These are phyloP conservation scores for Dactylellina cionopaga DNA, from an alignment of 2,329 filamentous ascomycete species.

Conservation along the genomic window DNA sequence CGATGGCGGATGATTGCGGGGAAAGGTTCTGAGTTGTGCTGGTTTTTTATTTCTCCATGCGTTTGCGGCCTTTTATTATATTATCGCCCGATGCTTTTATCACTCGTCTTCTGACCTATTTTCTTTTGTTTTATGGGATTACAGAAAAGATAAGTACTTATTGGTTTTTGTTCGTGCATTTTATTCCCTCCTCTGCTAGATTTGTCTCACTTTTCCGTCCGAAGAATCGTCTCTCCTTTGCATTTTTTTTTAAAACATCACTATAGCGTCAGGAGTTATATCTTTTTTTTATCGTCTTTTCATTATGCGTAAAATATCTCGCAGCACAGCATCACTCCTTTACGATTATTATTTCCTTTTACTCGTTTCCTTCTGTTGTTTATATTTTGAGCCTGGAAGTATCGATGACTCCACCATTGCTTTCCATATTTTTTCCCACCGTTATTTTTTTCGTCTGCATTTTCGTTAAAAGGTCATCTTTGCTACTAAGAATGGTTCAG, in stretches of 20 bases:
- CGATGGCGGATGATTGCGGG: neutral
- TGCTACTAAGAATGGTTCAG: too few relatives aligned
- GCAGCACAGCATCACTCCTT: conserved; percentile 3
- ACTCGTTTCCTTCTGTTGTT: conserved; percentile 14
- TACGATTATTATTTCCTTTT: neutral
- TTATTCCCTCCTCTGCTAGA: neutral
- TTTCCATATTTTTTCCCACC: neutral
- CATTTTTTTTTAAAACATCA: conserved; percentile 5
- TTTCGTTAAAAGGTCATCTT: too few relatives aligned
- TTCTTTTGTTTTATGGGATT: neutral
- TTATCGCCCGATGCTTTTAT: conserved; percentile 14
- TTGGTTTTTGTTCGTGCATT: neutral
- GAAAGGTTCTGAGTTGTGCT: neutral
- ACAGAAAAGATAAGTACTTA: neutral
- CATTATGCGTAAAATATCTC: too few relatives aligned
- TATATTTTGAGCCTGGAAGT: conserved; percentile 23
- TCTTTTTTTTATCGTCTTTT: too few relatives aligned
- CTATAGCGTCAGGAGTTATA: too few relatives aligned
- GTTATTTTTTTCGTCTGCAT: neutral
- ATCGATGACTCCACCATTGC: conserved; percentile 19
- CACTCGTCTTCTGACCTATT: neutral
- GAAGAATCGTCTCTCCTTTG: neutral
- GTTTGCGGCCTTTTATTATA: conserved; percentile 8
- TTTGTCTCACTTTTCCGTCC: neutral
- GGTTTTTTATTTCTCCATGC: neutral